phyloP scores from a whole-genome alignment of 371 early-diverging fungal species.

The Mortierella sp. region DNA sequence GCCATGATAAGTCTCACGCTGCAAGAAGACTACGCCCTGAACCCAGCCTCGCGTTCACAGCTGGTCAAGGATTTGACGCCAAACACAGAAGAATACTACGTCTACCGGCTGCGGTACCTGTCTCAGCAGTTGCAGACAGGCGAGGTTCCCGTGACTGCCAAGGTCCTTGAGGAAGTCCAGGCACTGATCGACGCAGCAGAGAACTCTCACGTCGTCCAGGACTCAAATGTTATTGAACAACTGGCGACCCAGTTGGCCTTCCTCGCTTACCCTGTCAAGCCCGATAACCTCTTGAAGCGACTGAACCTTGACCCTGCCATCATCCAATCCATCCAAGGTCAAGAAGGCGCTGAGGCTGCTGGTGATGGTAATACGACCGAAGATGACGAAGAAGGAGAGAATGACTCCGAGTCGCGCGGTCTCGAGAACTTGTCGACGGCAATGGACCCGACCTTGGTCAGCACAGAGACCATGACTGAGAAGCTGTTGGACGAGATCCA shows the following conservation, averaged over 20 bases:
- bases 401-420: slow-evolving; percentile 7
- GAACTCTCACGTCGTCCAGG: slow-evolving; percentile 20
- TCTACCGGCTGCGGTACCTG: slow-evolving; percentile 34
- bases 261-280: slow-evolving; percentile 43
- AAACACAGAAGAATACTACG: slow-evolving; percentile 43
- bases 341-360: neutral
- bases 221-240: slow-evolving; percentile 21
- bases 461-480: slow-evolving; percentile 27
- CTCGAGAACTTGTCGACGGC: slow-evolving; percentile 27
- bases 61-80: slow-evolving; percentile 33
- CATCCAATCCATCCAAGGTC: neutral
- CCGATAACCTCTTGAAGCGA: slow-evolving; percentile 36
- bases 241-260: slow-evolving; percentile 37
- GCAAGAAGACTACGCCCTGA: slow-evolving; percentile 49
- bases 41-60: slow-evolving; percentile 35
- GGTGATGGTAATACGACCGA: neutral
- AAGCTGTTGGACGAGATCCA: slow-evolving; percentile 30
- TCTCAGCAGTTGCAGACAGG: slow-evolving; percentile 45
- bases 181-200: slow-evolving; percentile 30
- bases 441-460: slow-evolving; percentile 35
- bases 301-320: slow-evolving; percentile 26
- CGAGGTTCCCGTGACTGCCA: slow-evolving; percentile 28
- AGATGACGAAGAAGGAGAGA: neutral
- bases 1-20: slow-evolving; percentile 23
- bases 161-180: slow-evolving; percentile 33